phyloP scores from a whole-genome alignment of 768 basidiomycete species.

The Amanita brunnescens region DNA sequence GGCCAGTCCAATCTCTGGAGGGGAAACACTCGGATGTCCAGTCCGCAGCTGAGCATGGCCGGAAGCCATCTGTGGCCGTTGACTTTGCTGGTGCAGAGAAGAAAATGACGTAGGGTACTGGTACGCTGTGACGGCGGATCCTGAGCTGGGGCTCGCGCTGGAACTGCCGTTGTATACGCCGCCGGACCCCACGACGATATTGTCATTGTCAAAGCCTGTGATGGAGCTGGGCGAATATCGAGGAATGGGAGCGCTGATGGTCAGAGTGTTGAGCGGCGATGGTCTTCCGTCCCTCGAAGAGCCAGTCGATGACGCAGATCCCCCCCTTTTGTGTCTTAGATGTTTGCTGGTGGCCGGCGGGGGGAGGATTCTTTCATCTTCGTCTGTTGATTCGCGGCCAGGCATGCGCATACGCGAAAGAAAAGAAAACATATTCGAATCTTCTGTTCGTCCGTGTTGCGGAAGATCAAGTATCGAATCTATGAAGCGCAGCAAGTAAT shows the following conservation, averaged over 20 bases:
- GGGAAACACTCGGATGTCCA: neutral
- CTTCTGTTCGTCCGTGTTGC: neutral
- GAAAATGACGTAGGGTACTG: slow-evolving; percentile 3
- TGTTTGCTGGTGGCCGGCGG: slow-evolving; percentile 2
- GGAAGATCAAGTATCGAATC: neutral
- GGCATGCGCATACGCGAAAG: slow-evolving; percentile 5
- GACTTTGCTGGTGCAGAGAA: neutral
- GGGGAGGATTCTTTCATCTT: neutral
- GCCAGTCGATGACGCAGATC: slow-evolving; percentile 18
- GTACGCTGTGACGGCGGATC: neutral
- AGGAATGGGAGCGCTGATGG: slow-evolving; percentile 28
- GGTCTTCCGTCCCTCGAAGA: slow-evolving; percentile 13
- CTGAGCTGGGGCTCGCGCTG: neutral
- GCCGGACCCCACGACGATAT: neutral
- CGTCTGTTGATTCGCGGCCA: neutral
- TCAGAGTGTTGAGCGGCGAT: slow-evolving; percentile 12
- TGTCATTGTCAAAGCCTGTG: slow-evolving; percentile 22
- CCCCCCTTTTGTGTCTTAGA: slow-evolving; percentile 5
- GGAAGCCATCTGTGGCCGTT: neutral
- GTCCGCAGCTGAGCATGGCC: neutral
- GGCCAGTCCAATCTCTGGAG: neutral
- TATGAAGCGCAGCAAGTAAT: slow-evolving; percentile 5
- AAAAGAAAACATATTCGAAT: slow-evolving; percentile 4
- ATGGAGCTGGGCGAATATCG: slow-evolving; percentile 23
- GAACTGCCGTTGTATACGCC: neutral